Evolutionary conservation across 2,329 filamentous ascomycete species (phyloP).

Genomic region (Penicillium expansum): DNA sequence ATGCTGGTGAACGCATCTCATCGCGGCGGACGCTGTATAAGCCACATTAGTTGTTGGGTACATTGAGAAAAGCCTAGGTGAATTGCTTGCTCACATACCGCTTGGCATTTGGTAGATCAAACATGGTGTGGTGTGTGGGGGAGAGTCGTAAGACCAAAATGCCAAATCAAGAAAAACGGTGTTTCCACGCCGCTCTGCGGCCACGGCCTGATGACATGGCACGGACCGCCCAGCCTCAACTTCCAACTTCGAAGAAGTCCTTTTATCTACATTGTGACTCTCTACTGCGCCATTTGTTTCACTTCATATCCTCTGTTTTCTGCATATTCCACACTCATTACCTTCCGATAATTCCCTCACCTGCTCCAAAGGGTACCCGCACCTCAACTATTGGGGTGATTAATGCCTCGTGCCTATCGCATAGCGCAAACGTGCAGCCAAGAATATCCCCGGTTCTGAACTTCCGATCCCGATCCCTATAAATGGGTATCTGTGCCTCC

Average conservation of each 20-base stretch:
- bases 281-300: slow-evolving; percentile 10
- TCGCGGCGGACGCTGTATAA: slow-evolving; percentile 36
- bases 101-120: slow-evolving; percentile 38
- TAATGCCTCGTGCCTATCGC: slow-evolving; percentile 21
- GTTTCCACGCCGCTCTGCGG: slow-evolving; percentile 18
- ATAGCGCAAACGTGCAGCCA: slow-evolving; percentile 14
- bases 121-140: slow-evolving; percentile 27
- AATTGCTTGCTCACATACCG: slow-evolving; percentile 25
- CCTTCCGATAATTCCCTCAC: not conserved
- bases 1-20: slow-evolving; percentile 33
- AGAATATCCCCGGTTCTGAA: not conserved
- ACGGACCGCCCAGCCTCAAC: slow-evolving; percentile 23
- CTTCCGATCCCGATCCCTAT: slow-evolving; percentile 8
- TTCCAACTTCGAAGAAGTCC: not conserved
- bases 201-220: slow-evolving; percentile 25
- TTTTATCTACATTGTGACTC: slow-evolving; percentile 4
- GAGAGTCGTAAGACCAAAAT: not conserved
- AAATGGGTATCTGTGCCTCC: slow-evolving; percentile 47
- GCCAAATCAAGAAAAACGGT: slow-evolving; percentile 9
- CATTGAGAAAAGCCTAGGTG: not conserved
- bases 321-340: slow-evolving; percentile 19
- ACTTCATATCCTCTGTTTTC: not conserved
- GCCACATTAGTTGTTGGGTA: not conserved
- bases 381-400: slow-evolving; percentile 17
- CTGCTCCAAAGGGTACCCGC: slow-evolving; percentile 3